phyloP scores from a whole-genome alignment of 805 yeast species.

The Saccharomycopsis fibuligera region DNA sequence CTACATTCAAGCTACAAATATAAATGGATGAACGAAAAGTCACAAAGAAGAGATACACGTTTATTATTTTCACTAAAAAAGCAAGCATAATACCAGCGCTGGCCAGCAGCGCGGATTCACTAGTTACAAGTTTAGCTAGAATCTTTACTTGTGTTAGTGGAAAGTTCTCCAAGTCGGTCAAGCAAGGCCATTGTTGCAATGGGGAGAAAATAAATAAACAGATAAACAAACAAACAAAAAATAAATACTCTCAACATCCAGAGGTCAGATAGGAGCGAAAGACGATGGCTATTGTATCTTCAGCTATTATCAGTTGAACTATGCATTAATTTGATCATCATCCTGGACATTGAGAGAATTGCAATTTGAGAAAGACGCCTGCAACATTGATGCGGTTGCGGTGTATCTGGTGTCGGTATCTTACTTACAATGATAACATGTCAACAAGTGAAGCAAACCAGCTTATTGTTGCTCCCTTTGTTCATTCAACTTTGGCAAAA shows the following conservation, averaged over 20 bases:
- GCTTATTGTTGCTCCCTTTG: no score
- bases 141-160: not conserved
- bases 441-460: no score
- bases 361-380: no score
- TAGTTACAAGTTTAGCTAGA: not conserved
- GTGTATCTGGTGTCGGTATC: no score
- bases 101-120: not conserved
- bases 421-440: no score
- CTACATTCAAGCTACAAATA: no score
- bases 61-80: no score
- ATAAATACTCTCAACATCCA: not conserved
- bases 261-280: conserved; percentile 23
- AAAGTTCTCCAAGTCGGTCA: not conserved
- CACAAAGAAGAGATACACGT: no score
- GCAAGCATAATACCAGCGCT: not conserved
- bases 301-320: conserved; percentile 22
- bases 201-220: not conserved
- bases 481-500: no score
- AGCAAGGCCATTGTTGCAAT: not conserved
- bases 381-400: no score
- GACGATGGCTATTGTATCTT: conserved; percentile 21
- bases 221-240: not conserved
- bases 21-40: no score
- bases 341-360: not conserved
- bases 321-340: conserved; percentile 21